Conservation (phyloP, 768 basidiomycete genomes). For the Xerocomellus chrysenteron region DNA sequence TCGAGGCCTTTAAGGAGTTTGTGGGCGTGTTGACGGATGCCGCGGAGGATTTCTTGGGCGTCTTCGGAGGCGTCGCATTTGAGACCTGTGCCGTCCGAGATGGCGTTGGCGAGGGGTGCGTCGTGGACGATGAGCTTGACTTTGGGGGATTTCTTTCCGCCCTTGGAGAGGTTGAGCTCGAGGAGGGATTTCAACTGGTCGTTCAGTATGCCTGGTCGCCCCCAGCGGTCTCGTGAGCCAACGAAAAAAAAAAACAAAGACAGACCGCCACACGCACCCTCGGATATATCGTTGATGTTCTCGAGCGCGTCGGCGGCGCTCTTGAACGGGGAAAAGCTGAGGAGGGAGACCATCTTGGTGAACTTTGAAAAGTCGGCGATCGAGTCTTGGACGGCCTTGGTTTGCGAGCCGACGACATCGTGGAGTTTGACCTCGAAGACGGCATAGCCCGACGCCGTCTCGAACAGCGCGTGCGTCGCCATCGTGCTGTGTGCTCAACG, state of each 20-base stretch:
- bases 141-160: conserved; percentile 59
- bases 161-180: conserved; percentile 82
- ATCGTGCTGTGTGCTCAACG: conserved; percentile 39
- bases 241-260: background rate
- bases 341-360: conserved; percentile 84
- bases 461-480: conserved; percentile 89
- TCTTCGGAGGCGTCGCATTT: conserved; percentile 81
- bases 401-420: conserved; percentile 84
- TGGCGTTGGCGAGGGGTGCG: conserved; percentile 66
- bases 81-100: conserved; percentile 69
- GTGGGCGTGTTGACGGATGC: conserved; percentile 86
- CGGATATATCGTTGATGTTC: conserved; percentile 94
- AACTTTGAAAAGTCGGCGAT: conserved; percentile 87
- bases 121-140: conserved; percentile 83
- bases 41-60: conserved; percentile 84
- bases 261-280: conserved; percentile 57
- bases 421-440: conserved; percentile 84
- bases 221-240: background rate
- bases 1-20: conserved; percentile 89
- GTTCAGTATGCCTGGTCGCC: conserved; percentile 69
- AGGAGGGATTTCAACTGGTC: conserved; percentile 81
- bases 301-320: conserved; percentile 91
- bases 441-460: conserved; percentile 92
- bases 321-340: conserved; percentile 93
- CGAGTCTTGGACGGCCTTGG: conserved; percentile 77